A percentile compares a stretch with the other conserved stretches of the same genome.
Conservation (phyloP, 2,329 filamentous ascomycete genomes). For the Ophiostoma sp. region DNA sequence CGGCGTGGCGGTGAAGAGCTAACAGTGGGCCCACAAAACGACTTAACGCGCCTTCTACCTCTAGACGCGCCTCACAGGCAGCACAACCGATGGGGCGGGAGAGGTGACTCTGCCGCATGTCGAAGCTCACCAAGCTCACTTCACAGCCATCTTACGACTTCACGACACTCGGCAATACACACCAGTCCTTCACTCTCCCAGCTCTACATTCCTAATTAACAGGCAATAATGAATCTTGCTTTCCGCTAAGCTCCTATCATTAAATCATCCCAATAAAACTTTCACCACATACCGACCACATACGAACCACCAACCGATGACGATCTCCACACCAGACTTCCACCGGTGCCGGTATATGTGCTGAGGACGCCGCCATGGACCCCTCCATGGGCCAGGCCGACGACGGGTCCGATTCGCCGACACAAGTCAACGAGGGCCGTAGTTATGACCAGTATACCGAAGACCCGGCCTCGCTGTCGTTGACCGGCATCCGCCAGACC, state of each 20-base stretch:
- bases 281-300: background rate
- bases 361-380: constrained; percentile 19
- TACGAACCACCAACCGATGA: constrained; percentile 11
- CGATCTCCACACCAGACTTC: background rate
- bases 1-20: background rate
- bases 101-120: background rate
- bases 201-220: too few relatives aligned
- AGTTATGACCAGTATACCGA: constrained; percentile 46
- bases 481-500: constrained; percentile 21
- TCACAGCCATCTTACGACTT: too few relatives aligned
- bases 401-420: constrained; percentile 46
- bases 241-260: background rate
- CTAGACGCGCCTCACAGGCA: background rate
- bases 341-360: background rate
- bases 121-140: background rate
- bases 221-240: too few relatives aligned
- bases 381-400: constrained; percentile 1
- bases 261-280: background rate
- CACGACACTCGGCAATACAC: too few relatives aligned
- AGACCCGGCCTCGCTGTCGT: constrained; percentile 19
- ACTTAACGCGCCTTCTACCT: background rate
- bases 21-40: background rate
- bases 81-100: background rate
- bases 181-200: too few relatives aligned
- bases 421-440: constrained; percentile 51